Evolutionary conservation across 768 basidiomycete species (phyloP), one percentile per base, ranked within the genome.

Genomic region (Amanita muscaria): DNA sequence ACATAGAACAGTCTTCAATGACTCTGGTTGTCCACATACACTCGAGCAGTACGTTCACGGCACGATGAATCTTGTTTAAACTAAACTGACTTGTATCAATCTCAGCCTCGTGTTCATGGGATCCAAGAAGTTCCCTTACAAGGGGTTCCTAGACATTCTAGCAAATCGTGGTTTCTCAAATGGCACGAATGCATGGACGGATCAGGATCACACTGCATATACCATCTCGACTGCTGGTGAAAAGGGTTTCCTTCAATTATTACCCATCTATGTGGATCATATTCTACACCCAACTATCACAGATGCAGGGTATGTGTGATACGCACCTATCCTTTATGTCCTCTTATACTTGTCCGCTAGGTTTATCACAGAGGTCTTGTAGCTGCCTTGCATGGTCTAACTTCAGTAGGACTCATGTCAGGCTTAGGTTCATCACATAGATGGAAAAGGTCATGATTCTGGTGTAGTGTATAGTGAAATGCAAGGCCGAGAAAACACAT

Each of bases 381-480:
- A 49, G 25, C 15, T 48, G 35, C 23, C 35, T 31, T 10, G 16
- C 39, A 30, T 40, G 37, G 29, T 37, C 49, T 18, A 46, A 4
- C 10, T 33, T 32, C 19, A 21, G 21, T 23, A 21, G 22, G 15
- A 43, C 34, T 31, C 18, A 55, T 33, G 27, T 27, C 49, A 32
- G 36, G 10, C 27, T 8, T 52, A 88, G 86, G 83, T 99, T n/a
- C 89, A 97, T 61, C 91, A 97, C 62, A 80, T 98, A 51, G 87
- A 98, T 60, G 76, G 76, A 2, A 80, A 88, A 56, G 94, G 91
- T 6, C 79, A 93, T 53, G 79, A 98, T 56, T 86, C 88, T 12
- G 96, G 96, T 29, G 96, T 99, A 1, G 94, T 98, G 8, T 97
- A 96, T 62, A 87, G 85, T 56, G 88, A 92, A 66, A 96, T 96